A percentile compares a stretch with the other conserved stretches of the same genome.
Conservation (phyloP, 305 asterid genomes). For the Solanum hybrid region DNA sequence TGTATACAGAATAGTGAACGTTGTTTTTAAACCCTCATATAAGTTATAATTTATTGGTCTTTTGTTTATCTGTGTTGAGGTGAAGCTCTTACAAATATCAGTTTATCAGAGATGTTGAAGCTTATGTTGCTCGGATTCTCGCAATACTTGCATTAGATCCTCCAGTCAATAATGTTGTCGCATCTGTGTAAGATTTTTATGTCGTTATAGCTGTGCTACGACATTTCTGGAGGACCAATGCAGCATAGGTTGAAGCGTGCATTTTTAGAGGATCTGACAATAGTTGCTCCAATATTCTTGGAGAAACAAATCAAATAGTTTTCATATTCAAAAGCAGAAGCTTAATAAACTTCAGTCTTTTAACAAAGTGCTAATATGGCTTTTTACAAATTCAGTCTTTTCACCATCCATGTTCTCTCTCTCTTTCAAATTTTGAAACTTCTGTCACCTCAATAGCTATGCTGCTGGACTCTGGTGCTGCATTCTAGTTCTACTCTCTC, state of each 20-base stretch:
- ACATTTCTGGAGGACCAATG: neutral
- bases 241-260: neutral
- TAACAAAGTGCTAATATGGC: neutral
- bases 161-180: neutral
- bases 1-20: neutral
- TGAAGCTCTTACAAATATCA: neutral
- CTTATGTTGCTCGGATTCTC: neutral
- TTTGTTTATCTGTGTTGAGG: neutral
- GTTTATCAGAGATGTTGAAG: neutral
- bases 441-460: neutral
- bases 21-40: neutral
- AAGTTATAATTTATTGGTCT: neutral
- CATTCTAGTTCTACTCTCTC: neutral
- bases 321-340: no score
- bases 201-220: neutral
- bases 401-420: neutral
- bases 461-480: neutral
- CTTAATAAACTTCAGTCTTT: no score
- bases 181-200: neutral
- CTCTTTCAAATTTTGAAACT: neutral
- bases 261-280: no score
- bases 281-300: no score
- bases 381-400: neutral
- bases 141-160: neutral
- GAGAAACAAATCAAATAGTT: no score